Base-by-base conservation (phyloP, 148 eudicot genomes). In the Persicaria maculosa region DNA sequence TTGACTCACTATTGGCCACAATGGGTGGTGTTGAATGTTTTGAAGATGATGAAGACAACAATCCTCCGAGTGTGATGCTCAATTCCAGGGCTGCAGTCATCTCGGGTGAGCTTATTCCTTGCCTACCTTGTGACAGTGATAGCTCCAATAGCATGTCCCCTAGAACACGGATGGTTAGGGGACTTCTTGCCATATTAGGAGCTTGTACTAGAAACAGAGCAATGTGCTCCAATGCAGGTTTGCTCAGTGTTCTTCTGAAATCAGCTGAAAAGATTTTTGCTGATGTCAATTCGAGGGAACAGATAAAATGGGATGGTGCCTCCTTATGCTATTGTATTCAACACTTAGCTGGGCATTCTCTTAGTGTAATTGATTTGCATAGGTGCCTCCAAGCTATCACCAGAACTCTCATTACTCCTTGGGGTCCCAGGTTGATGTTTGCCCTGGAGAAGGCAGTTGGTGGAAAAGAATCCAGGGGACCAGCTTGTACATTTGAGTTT, bases 11-110 rank as follows among this genome's bases (percentile, higher is more conserved):
- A 86, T 88, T 96, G 75, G 97, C 97, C 72, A 96, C 99, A 14
- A 96, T 96, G 99, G 99, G 99, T 16, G 99, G 99, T 45, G 99
- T 96, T 81, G 99, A 96, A 81, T 89, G 91, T 83, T 96, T 96
- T 77, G 99, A 92, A 77, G 97, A 92, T 76, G 96, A 95, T 20
- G 94, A 88, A 71, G 92, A 91, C 72, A 88, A 89, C 76, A 92
- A 86, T 79, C 97, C 99, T 77, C 97, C 99, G 16, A 92, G 99
- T 83, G 99, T 96, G 78, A 96, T 96, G 99, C 86, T 92, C 78
- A 96, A 96, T 81, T 96, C 97, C 78, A 86, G 99, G 82, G 99
- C 99, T 72, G 97, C 99, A 17, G 87, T 93, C 78, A 97, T 96
- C 69, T 80, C 97, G 10, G 97, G 91, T 40, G 99, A 96, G 84